These are phyloP conservation scores for Arthrobotrys conoides DNA, from an alignment of 2,329 filamentous ascomycete genomes.

Conservation along the genomic window DNA sequence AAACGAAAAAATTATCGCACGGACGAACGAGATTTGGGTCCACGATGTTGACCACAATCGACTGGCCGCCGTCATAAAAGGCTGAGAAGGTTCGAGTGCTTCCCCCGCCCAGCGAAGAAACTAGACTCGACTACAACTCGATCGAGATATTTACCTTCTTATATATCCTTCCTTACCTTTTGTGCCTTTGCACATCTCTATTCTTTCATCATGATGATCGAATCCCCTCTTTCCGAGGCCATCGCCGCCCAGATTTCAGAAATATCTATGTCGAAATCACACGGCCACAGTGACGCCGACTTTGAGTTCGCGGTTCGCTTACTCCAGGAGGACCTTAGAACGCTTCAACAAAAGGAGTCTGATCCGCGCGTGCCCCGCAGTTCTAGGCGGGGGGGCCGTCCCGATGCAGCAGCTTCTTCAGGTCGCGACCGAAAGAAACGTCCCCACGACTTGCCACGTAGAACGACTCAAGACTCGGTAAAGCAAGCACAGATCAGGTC, in stretches of 20 bases:
- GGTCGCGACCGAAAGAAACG: conserved; percentile 13
- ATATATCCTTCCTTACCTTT: not conserved
- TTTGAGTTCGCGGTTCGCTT: conserved; percentile 47
- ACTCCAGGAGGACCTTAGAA: conserved; percentile 49
- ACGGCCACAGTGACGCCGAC: conserved; percentile 32
- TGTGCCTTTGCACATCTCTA: not conserved
- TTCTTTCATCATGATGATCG: conserved; percentile 29
- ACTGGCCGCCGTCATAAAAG: conserved; percentile 30
- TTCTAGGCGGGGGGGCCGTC: not conserved
- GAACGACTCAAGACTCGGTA: not conserved
- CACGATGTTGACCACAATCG: conserved; percentile 16
- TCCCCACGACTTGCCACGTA: not conserved
- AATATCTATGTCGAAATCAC: conserved; percentile 27
- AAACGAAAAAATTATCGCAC: conserved; percentile 29
- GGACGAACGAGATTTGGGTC: not conserved
- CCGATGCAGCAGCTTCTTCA: conserved; percentile 12
- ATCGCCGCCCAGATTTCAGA: conserved; percentile 56
- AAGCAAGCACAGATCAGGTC: conserved; percentile 33
- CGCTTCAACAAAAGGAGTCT: conserved; percentile 31
- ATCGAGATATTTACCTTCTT: not conserved
- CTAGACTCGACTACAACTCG: not conserved
- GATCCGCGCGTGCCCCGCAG: conserved; percentile 43
- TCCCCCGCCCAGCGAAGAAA: conserved; percentile 9
- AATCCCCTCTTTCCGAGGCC: conserved; percentile 46
- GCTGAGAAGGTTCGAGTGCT: conserved; percentile 15